Percentiles rank a stretch among this genome's conserved stretches.
Conservation (phyloP, 23 red algal genomes). For the Agarophyton chilense region DNA sequence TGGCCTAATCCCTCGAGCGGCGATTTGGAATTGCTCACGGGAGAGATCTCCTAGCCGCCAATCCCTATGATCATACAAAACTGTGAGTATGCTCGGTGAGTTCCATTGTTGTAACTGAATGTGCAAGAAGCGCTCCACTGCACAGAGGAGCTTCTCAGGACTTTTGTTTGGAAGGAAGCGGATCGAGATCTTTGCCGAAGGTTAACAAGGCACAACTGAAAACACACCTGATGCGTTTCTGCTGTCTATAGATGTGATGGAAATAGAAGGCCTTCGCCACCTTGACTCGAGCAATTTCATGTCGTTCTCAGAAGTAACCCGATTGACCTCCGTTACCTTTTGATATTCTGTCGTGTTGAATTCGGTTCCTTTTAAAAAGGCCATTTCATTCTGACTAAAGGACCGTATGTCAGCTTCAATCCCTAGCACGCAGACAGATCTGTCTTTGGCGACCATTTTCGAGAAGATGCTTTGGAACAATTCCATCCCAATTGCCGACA, state of each 20-base stretch:
- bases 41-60: slow-evolving; percentile 84
- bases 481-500: slow-evolving; percentile 85
- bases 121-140: slow-evolving; percentile 58
- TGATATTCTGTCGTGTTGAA: slow-evolving; percentile 59
- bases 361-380: slow-evolving; percentile 27
- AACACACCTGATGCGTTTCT: too few relatives aligned
- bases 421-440: slow-evolving; percentile 51
- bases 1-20: slow-evolving; percentile 44
- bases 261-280: too few relatives aligned
- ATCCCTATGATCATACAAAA: slow-evolving; percentile 51
- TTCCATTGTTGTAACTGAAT: slow-evolving; percentile 73
- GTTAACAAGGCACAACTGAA: too few relatives aligned
- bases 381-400: slow-evolving; percentile 28
- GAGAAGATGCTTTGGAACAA: slow-evolving; percentile 78
- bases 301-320: slow-evolving; percentile 42
- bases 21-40: slow-evolving; percentile 54
- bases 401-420: too few relatives aligned
- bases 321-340: slow-evolving; percentile 33
- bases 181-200: slow-evolving; percentile 69
- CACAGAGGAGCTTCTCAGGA: slow-evolving; percentile 59
- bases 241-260: too few relatives aligned
- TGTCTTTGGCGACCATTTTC: slow-evolving; percentile 66
- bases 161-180: slow-evolving; percentile 90
- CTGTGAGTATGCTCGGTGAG: slow-evolving; percentile 70
- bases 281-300: too few relatives aligned